Evolutionary conservation across 176 grass and related monocot species (phyloP), one percentile per base, ranked within the genome.

Genomic region (Alopecurus myosuroides): DNA sequence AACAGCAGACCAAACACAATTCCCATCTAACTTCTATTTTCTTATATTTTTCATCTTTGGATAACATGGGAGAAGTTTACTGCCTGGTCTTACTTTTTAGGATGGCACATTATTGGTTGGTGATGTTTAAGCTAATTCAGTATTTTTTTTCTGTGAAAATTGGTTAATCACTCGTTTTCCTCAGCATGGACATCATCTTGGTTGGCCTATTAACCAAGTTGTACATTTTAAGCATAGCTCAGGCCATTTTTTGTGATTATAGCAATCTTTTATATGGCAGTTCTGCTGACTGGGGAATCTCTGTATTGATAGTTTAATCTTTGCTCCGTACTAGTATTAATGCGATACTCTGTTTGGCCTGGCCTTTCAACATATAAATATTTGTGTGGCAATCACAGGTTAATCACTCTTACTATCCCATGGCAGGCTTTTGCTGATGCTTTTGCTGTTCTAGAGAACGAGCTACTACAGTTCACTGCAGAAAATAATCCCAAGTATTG

Each of bases 141-240:
- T 72, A 61, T n/a, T n/a, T n/a, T 79, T 28, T 63, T 11, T 78
- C 26, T 31, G 7, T 57, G 50, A 79, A 65, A 58, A 72, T 61
- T 33, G 23, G 77, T 82, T 98, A 76, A 95, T 98, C 78, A 91
- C 88, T 82, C 86, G 95, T 42, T 93, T 98, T 95, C 95, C 95
- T 82, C 95, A 98, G 80, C 95, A 98, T 92, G 91, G 95, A 77
- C 95, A 95, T 90, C 95, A 98, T 86, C 86, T 90, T 83, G 92
- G 89, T 71, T 87, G 84, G 66, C 88, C 90, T 73, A 92, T 87
- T 79, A 98, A 91, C 87, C 93, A 93, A 82, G 72, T 35, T 76
- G 78, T 14, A 33, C 37, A 75, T 40, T 56, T 71, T 85, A 46
- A 46, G 12, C 19, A 18, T 52, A 77, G 70, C 12, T 42, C 35